Conservation (phyloP, 257 asterid species). For the Paraleonurus japonicus region DNA sequence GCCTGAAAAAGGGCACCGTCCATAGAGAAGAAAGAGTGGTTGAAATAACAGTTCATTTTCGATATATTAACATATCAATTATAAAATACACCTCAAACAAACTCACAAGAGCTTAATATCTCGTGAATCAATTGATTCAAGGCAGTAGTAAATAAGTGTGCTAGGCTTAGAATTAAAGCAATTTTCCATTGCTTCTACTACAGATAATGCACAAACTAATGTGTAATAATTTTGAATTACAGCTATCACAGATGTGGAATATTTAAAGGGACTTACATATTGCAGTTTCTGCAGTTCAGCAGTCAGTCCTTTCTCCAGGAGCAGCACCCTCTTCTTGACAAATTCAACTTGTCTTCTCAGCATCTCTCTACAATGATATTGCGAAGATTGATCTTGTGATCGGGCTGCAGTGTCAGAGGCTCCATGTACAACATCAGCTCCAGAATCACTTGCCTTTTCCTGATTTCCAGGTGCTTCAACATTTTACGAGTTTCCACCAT, state of each 20-base stretch:
- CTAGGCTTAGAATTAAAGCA: neutral
- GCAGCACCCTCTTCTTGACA: conserved; percentile 86
- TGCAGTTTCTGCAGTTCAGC: conserved; percentile 64
- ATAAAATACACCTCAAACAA: conserved; percentile 13
- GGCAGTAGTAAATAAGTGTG: conserved; percentile 1
- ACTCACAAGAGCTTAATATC: neutral
- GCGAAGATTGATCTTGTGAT: conserved; percentile 60
- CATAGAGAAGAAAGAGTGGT: conserved; percentile 18
- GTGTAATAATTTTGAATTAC: neutral
- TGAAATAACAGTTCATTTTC: neutral
- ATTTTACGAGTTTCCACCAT: conserved; percentile 35
- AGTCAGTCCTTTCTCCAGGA: conserved; percentile 75
- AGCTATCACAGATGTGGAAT: conserved; percentile 3
- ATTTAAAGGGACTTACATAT: conserved; percentile 49
- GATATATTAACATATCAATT: conserved; percentile 7
- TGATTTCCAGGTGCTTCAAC: conserved; percentile 50
- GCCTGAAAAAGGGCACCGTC: conserved; percentile 44
- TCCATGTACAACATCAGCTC: conserved; percentile 54
- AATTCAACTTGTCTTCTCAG: conserved; percentile 91
- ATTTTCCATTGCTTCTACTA: conserved; percentile 15
- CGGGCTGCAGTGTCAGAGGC: conserved; percentile 51
- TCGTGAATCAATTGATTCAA: too few species aligned
- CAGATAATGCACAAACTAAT: conserved; percentile 7
- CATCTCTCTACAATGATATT: conserved; percentile 78
- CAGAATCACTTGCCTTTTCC: conserved; percentile 41